These are phyloP conservation scores for Leccinum obscurum DNA, from an alignment of 768 basidiomycete species.

Conservation along the genomic window DNA sequence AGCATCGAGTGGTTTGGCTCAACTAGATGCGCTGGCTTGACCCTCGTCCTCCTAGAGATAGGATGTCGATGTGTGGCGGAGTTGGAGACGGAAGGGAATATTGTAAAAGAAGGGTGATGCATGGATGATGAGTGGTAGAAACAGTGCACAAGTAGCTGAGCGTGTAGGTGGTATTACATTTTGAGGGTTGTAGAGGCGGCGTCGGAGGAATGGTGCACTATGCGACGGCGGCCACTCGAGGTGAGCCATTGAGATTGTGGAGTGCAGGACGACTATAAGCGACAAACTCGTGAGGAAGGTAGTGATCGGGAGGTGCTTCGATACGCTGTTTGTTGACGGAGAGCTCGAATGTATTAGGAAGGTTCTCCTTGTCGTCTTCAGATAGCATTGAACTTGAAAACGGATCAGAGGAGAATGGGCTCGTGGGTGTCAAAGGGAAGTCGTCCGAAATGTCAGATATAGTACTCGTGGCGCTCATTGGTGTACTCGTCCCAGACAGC, in stretches of 20 bases:
- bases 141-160: conserved; percentile 61
- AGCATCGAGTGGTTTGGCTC: conserved; percentile 24
- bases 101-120: conserved; percentile 64
- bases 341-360: conserved; percentile 68
- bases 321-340: conserved; percentile 68
- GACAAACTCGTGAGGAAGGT: conserved; percentile 79
- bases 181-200: conserved; percentile 57
- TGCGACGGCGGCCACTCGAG: conserved; percentile 54
- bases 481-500: conserved; percentile 62
- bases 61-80: conserved; percentile 51
- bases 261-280: conserved; percentile 76
- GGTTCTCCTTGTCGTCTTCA: conserved; percentile 83
- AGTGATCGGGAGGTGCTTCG: conserved; percentile 72
- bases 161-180: conserved; percentile 76
- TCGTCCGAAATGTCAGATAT: conserved; percentile 79
- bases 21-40: conserved; percentile 14
- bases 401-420: conserved; percentile 48
- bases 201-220: conserved; percentile 46
- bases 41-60: conserved; percentile 36
- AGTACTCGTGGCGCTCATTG: conserved; percentile 71
- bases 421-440: conserved; percentile 80
- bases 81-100: conserved; percentile 42
- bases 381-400: conserved; percentile 61
- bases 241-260: conserved; percentile 72
- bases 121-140: conserved; percentile 67